A percentile compares a stretch with the other conserved stretches of the same genome.
phyloP scores from a whole-genome alignment of 768 basidiomycete species.

The Sarcodon sp. region DNA sequence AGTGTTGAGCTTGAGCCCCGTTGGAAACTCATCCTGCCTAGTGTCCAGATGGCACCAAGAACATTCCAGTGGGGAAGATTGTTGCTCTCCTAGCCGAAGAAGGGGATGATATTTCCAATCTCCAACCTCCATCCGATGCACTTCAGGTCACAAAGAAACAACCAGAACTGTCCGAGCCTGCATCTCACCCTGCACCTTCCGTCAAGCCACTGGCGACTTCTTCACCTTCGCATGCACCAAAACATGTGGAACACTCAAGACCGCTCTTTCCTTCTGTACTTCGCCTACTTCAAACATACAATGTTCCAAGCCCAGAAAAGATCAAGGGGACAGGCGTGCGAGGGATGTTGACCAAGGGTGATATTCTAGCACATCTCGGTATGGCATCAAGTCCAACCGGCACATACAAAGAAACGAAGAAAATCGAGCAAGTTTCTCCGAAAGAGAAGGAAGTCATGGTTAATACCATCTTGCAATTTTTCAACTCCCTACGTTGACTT shows the following conservation, averaged over 20 bases:
- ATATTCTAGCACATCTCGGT: conserved; percentile 79
- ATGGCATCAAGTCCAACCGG: conserved; percentile 69
- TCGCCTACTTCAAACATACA: conserved; percentile 60
- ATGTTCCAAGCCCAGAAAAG: conserved; percentile 39
- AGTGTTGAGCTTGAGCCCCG: neutral
- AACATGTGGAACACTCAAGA: conserved; percentile 35
- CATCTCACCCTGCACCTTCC: conserved; percentile 16
- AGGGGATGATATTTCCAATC: conserved; percentile 86
- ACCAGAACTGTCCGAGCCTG: conserved; percentile 10
- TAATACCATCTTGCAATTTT: neutral
- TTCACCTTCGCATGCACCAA: conserved; percentile 11
- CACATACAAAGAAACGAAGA: conserved; percentile 43
- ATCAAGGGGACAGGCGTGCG: conserved; percentile 85
- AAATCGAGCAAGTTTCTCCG: conserved; percentile 20
- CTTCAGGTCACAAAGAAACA: neutral
- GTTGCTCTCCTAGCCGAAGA: conserved; percentile 94
- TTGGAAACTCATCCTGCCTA: conserved; percentile 14
- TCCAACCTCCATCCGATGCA: conserved; percentile 45
- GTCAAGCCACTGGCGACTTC: conserved; percentile 19
- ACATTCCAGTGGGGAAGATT: conserved; percentile 73
- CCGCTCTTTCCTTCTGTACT: conserved; percentile 87
- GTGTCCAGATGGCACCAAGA: conserved; percentile 70
- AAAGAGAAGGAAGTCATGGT: conserved; percentile 24
- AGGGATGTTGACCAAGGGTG: conserved; percentile 95
- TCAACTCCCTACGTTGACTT: neutral